Evolutionary conservation across 176 grass and related monocot genomes (phyloP).

Genomic region (Paspalum vaginatum): DNA sequence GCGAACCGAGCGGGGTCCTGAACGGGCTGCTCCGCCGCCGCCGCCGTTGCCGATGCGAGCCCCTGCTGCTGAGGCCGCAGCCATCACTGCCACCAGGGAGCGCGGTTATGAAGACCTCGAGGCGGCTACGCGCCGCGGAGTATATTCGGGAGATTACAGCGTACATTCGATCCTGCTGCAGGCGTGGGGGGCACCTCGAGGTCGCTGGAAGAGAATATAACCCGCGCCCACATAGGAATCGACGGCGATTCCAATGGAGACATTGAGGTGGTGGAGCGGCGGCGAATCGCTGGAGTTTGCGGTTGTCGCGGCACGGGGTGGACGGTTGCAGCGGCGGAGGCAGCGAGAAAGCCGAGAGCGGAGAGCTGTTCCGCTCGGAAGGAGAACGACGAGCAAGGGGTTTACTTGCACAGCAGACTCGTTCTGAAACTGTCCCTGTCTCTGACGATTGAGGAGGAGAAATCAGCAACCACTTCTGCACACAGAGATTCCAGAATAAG

Average conservation of each 20-base stretch:
- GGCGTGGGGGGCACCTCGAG: conserved; percentile 48
- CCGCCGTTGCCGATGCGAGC: conserved; percentile 3
- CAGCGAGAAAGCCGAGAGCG: conserved; percentile 19
- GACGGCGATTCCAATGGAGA: neutral
- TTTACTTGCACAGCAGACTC: neutral
- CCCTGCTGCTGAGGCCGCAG: conserved; percentile 17
- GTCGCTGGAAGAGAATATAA: conserved; percentile 46
- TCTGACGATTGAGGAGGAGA: too few species aligned
- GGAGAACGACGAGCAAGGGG: neutral
- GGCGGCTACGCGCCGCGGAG: conserved; percentile 35
- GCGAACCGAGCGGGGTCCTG: conserved; percentile 40
- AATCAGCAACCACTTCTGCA: too few species aligned
- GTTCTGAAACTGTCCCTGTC: too few species aligned
- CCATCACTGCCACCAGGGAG: conserved; percentile 24
- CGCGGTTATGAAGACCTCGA: conserved; percentile 47
- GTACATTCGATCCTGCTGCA: conserved; percentile 40
- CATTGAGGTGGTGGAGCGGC: conserved; percentile 20
- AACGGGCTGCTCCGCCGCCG: conserved; percentile 19
- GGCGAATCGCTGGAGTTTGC: conserved; percentile 36
- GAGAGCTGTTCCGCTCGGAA: neutral
- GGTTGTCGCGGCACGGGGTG: conserved; percentile 36
- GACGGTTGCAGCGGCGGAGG: conserved; percentile 31
- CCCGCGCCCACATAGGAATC: neutral
- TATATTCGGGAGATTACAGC: conserved; percentile 46
- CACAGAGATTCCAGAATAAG: too few species aligned